A percentile compares a stretch with the other conserved stretches of the same genome.
Evolutionary conservation across 78 protist genomes (phyloP).

Genomic region (Anaeramoeba flamelloides): DNA sequence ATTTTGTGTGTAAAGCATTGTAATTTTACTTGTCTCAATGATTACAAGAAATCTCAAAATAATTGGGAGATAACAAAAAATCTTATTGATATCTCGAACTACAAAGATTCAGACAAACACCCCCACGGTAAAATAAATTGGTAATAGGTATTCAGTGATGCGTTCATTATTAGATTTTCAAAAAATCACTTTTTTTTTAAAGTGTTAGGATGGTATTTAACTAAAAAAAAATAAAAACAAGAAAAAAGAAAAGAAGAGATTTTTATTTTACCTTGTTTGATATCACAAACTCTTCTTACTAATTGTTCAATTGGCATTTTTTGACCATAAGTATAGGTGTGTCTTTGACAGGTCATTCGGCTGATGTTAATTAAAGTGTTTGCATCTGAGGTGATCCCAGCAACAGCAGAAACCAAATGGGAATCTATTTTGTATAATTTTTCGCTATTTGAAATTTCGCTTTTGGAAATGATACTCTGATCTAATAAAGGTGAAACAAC

Average conservation of each 20-base stretch:
- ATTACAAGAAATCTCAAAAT: no score
- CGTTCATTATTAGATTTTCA: no score
- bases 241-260: conserved; percentile 50
- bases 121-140: no score
- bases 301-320: conserved; percentile 85
- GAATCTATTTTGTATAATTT: conserved; percentile 79
- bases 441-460: conserved; percentile 33
- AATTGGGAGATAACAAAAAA: no score
- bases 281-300: conserved; percentile 73
- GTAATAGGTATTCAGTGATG: no score
- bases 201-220: no score
- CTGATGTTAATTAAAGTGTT: conserved; percentile 78
- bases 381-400: conserved; percentile 67
- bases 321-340: conserved; percentile 28
- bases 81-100: no score
- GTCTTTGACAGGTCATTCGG: conserved; percentile 66
- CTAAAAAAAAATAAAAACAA: not conserved
- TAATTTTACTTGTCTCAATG: no score
- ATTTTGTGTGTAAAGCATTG: no score
- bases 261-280: conserved; percentile 94
- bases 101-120: no score
- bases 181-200: no score
- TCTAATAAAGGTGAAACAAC: conserved; percentile 57
- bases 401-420: conserved; percentile 44
- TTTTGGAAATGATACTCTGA: no score